Evolutionary conservation across 371 early-diverging fungal genomes (phyloP).

Genomic region (Mortierella sp.): DNA sequence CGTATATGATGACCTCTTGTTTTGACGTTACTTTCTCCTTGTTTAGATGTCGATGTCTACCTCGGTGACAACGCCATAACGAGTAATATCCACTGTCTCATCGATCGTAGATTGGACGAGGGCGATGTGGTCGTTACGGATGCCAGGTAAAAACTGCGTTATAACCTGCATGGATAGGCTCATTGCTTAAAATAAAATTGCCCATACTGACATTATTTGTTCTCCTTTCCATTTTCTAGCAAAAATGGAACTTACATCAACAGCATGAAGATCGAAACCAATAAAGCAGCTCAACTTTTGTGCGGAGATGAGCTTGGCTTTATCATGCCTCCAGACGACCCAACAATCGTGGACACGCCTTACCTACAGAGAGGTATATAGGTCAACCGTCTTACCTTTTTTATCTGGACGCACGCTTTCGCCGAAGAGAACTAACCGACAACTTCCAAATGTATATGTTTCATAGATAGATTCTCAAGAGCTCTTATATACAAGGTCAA

Average conservation of each 20-base stretch:
- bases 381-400: background rate
- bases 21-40: background rate
- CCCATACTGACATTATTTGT: background rate
- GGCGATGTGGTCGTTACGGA: conserved; percentile 9
- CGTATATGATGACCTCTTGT: background rate
- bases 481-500: background rate
- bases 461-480: too few relatives aligned
- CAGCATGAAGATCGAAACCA: conserved; percentile 2
- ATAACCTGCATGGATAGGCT: too few relatives aligned
- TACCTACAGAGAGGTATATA: background rate
- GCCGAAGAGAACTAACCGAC: too few relatives aligned
- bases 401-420: too few relatives aligned
- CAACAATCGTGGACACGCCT: background rate
- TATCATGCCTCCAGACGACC: conserved; percentile 11
- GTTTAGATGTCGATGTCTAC: background rate
- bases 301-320: conserved; percentile 29
- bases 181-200: too few relatives aligned
- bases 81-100: conserved; percentile 18
- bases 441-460: too few relatives aligned
- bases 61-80: conserved; percentile 1
- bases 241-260: conserved; percentile 29
- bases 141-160: too few relatives aligned
- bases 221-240: background rate
- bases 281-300: conserved; percentile 10
- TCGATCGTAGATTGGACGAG: background rate